These are phyloP conservation scores for Xerocomellus dryophilus DNA, from an alignment of 768 basidiomycete genomes.

Conservation along the genomic window DNA sequence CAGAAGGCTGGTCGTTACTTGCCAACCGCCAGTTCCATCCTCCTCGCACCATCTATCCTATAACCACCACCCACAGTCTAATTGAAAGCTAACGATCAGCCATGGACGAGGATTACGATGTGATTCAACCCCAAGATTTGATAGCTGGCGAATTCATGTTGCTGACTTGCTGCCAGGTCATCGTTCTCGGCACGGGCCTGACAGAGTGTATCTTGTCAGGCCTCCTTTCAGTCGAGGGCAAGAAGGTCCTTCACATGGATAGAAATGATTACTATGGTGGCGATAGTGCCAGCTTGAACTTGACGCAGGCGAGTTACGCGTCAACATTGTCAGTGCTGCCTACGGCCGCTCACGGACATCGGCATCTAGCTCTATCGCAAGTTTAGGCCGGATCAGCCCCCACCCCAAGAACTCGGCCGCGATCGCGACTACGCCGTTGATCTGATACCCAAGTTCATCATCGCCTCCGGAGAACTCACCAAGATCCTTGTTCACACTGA, in stretches of 20 bases:
- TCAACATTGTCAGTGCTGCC: slow-evolving; percentile 1
- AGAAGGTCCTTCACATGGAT: slow-evolving; percentile 99
- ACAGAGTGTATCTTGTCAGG: slow-evolving; percentile 99
- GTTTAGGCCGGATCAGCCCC: slow-evolving; percentile 75
- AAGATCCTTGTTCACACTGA: slow-evolving; percentile 99
- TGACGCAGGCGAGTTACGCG: slow-evolving; percentile 76
- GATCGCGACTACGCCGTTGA: slow-evolving; percentile 98
- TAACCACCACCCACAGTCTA: slow-evolving; percentile 7
- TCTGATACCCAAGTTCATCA: slow-evolving; percentile 99
- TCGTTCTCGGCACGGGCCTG: slow-evolving; percentile 93
- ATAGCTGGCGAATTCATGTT: slow-evolving; percentile 3
- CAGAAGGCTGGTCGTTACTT: slow-evolving; percentile 10
- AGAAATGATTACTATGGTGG: slow-evolving; percentile 99
- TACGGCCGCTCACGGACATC: slow-evolving; percentile 20
- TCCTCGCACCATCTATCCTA: slow-evolving; percentile 7
- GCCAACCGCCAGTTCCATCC: slow-evolving; percentile 13
- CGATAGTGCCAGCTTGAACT: slow-evolving; percentile 93
- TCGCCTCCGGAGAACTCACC: slow-evolving; percentile 95
- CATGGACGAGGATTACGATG: slow-evolving; percentile 99
- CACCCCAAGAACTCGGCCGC: slow-evolving; percentile 84
- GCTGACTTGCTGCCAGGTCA: slow-evolving; percentile 50
- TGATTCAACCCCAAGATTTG: slow-evolving; percentile 36
- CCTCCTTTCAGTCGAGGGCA: slow-evolving; percentile 96
- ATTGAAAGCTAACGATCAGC: slow-evolving; percentile 23
- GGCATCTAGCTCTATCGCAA: slow-evolving; percentile 83